Percentiles rank a stretch among this genome's conserved stretches.
These are phyloP conservation scores for Yarrowia alimentaria DNA, from an alignment of 805 yeast genomes.

Conservation along the genomic window DNA sequence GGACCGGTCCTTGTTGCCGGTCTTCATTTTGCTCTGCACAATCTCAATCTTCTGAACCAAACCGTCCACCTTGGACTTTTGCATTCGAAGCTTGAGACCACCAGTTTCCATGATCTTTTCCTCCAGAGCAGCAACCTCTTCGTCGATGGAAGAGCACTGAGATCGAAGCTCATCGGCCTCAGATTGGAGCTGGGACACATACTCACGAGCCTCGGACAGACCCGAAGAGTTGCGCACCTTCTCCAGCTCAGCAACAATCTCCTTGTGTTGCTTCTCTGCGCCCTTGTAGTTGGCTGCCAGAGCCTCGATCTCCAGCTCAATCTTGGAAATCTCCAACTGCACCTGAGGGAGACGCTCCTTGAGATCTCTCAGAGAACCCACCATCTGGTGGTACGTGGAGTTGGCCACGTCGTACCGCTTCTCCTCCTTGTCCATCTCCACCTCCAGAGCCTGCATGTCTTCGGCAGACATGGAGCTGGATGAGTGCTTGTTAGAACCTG, in stretches of 20 bases:
- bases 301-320: conserved; percentile 63
- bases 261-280: conserved; percentile 47
- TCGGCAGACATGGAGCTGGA: conserved; percentile 50
- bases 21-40: conserved; percentile 53
- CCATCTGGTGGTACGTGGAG: conserved; percentile 58
- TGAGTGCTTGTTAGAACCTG: conserved; percentile 38
- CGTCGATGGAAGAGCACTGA: conserved; percentile 56
- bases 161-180: conserved; percentile 50
- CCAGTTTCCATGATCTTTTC: conserved; percentile 86
- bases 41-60: conserved; percentile 64
- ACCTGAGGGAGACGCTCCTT: conserved; percentile 69
- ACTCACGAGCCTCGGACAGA: conserved; percentile 41
- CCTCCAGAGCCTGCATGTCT: conserved; percentile 55
- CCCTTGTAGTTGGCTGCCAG: conserved; percentile 53
- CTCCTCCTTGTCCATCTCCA: conserved; percentile 55
- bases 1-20: conserved; percentile 54
- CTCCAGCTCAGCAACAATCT: conserved; percentile 32
- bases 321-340: conserved; percentile 58
- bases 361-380: conserved; percentile 53
- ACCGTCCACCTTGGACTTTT: conserved; percentile 78
- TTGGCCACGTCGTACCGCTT: conserved; percentile 46
- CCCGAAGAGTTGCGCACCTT: conserved; percentile 37
- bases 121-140: conserved; percentile 59
- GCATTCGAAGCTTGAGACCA: conserved; percentile 77
- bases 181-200: conserved; percentile 40